phyloP scores from a whole-genome alignment of 2,329 filamentous ascomycete genomes.

The Diaporthe batatas region DNA sequence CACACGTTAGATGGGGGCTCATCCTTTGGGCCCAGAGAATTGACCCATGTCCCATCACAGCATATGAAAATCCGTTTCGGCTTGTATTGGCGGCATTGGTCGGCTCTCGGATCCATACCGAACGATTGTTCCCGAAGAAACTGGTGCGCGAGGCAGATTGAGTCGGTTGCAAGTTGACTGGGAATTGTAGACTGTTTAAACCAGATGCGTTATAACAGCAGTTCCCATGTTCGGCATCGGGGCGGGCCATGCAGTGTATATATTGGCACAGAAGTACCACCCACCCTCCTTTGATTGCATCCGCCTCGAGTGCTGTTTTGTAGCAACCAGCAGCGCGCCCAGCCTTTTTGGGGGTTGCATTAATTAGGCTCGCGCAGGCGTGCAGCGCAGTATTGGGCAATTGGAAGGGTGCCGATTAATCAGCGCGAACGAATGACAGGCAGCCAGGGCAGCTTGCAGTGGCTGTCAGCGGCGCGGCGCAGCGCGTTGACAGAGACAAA shows the following conservation, averaged over 20 bases:
- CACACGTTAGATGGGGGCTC: constrained; percentile 50
- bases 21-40: constrained; percentile 46
- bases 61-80: constrained; percentile 50
- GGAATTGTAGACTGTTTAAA: not conserved
- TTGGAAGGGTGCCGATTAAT: not conserved
- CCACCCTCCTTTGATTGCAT: not conserved
- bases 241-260: not conserved
- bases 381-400: constrained; percentile 6
- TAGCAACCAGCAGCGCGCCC: not conserved
- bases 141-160: not conserved
- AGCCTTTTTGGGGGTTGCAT: constrained; percentile 25
- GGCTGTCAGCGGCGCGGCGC: not conserved
- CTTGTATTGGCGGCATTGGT: not conserved
- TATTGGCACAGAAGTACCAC: constrained; percentile 1
- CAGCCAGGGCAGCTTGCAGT: not conserved
- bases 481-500: not conserved
- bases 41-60: constrained; percentile 53
- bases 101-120: constrained; percentile 22
- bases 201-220: not conserved
- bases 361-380: constrained; percentile 7
- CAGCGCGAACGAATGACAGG: not conserved
- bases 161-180: not conserved
- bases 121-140: not conserved
- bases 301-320: constrained; percentile 5
- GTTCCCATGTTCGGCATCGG: not conserved